Conservation (phyloP, 495 filamentous ascomycete species). For the Apodospora peruviana region DNA sequence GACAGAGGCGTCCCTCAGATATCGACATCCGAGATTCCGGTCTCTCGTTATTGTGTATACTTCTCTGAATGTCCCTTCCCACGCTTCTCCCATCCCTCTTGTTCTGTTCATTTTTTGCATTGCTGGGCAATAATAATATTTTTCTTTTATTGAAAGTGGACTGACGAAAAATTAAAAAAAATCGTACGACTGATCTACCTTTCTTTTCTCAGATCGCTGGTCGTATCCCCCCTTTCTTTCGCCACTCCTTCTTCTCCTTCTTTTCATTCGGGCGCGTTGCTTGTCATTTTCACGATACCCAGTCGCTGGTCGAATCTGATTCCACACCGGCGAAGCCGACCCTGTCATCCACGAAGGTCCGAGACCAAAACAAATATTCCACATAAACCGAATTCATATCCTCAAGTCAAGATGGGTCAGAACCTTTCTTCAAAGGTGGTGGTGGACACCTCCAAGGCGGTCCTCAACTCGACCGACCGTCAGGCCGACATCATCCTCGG, state of each 20-base stretch:
- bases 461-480: conserved; percentile 18
- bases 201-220: background rate
- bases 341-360: background rate
- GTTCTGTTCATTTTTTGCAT: background rate
- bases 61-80: background rate
- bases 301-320: conserved; percentile 12
- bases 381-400: background rate
- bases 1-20: background rate
- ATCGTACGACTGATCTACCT: background rate
- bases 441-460: conserved; percentile 21
- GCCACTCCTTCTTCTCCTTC: background rate
- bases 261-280: background rate
- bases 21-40: background rate
- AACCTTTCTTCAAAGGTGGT: conserved; percentile 24
- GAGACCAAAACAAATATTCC: background rate
- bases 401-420: conserved; percentile 22
- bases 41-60: background rate
- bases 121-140: background rate
- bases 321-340: background rate
- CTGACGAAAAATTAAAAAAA: background rate
- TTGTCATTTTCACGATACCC: background rate
- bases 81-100: background rate
- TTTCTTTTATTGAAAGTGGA: background rate
- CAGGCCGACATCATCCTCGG: conserved; percentile 25
- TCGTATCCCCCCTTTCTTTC: background rate